Percentiles rank a stretch among this genome's conserved stretches.
phyloP scores from a whole-genome alignment of 1,284 basidiomycete genomes.

The Ustilago bromivora region DNA sequence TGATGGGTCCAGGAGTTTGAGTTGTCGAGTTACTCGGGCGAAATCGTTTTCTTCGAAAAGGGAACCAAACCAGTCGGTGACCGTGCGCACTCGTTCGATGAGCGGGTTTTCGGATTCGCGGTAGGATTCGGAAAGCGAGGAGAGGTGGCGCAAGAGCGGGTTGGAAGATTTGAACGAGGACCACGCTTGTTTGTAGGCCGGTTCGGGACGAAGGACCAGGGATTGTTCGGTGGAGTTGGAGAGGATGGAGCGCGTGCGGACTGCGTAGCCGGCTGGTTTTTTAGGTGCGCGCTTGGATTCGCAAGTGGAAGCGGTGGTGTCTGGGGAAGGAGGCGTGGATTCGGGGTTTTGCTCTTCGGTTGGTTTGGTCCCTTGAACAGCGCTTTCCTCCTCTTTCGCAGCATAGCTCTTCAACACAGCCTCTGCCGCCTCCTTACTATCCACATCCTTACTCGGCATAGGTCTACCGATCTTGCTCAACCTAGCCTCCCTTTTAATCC shows the following conservation, averaged over 20 bases:
- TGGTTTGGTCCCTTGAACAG: constrained; percentile 18
- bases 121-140: constrained; percentile 72
- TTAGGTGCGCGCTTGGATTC: not conserved
- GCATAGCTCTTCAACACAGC: constrained; percentile 56
- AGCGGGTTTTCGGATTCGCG: constrained; percentile 95
- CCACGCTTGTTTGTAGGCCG: constrained; percentile 61
- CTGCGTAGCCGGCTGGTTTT: constrained; percentile 62
- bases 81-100: constrained; percentile 81
- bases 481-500: constrained; percentile 61
- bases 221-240: constrained; percentile 58
- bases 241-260: constrained; percentile 32
- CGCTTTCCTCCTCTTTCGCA: constrained; percentile 42
- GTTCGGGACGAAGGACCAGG: constrained; percentile 62
- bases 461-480: constrained; percentile 65
- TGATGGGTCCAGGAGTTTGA: constrained; percentile 86
- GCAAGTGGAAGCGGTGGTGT: not conserved
- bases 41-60: constrained; percentile 99
- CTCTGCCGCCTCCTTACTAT: constrained; percentile 51
- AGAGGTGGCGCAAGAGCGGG: constrained; percentile 55
- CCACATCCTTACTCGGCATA: constrained; percentile 62
- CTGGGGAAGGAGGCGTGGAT: constrained; percentile 1
- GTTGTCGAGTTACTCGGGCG: constrained; percentile 87
- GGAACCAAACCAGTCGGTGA: constrained; percentile 85
- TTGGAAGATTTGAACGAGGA: constrained; percentile 57
- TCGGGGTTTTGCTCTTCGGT: constrained; percentile 8